phyloP scores from a whole-genome alignment of 306 rosid genomes.

The Vigna mungo region DNA sequence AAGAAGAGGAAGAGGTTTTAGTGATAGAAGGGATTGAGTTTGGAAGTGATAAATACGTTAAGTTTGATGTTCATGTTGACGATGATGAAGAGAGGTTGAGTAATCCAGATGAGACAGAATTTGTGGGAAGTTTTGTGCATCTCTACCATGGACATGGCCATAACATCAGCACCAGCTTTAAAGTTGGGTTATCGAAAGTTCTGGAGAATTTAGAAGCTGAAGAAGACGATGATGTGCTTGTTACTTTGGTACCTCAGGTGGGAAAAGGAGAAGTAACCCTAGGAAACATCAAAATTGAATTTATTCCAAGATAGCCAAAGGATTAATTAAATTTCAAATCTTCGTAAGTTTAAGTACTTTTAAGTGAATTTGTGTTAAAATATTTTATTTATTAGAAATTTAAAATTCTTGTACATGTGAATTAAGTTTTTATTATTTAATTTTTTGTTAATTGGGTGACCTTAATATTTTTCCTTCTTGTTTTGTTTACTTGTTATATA shows the following conservation, averaged over 20 bases:
- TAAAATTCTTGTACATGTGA: too few species aligned
- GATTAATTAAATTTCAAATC: too few species aligned
- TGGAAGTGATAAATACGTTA: constrained; percentile 48
- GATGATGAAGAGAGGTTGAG: constrained; percentile 62
- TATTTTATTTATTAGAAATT: too few species aligned
- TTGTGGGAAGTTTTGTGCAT: constrained; percentile 79
- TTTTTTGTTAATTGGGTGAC: too few species aligned
- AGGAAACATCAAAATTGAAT: constrained; percentile 16
- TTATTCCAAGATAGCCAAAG: background rate
- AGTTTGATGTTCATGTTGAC: constrained; percentile 71
- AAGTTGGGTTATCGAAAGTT: constrained; percentile 59
- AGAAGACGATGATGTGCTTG: constrained; percentile 61
- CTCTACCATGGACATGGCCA: constrained; percentile 44
- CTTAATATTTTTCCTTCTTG: too few species aligned
- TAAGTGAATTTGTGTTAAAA: too few species aligned
- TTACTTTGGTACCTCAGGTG: constrained; percentile 63
- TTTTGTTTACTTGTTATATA: too few species aligned
- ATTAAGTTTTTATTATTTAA: too few species aligned
- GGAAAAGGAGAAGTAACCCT: constrained; percentile 19
- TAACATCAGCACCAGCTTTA: constrained; percentile 38
- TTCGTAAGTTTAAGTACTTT: too few species aligned
- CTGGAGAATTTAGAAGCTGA: constrained; percentile 70
- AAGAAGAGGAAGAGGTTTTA: constrained; percentile 59
- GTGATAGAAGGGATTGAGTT: constrained; percentile 63
- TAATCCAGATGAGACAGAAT: constrained; percentile 55